Conservation (phyloP, 169 alveolate species). For the Plasmodium gallinaceum region DNA sequence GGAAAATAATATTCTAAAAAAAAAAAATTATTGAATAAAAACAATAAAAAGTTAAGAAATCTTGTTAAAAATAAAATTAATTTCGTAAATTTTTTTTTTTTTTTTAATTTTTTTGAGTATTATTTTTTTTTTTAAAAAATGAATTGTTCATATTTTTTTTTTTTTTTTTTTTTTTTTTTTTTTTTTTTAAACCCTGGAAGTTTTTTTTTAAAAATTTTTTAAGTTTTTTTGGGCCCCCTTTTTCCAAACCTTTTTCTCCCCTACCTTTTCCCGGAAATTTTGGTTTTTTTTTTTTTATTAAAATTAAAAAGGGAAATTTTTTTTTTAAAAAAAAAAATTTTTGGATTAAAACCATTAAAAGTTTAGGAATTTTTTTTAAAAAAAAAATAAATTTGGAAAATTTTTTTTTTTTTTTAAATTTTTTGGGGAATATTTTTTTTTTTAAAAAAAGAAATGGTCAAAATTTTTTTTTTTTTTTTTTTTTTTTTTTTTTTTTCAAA, state of each 20-base stretch:
- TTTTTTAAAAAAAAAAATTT: slow-evolving; percentile 15
- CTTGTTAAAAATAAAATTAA: background rate
- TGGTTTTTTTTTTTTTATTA: slow-evolving; percentile 45
- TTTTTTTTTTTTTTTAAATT: slow-evolving; percentile 22
- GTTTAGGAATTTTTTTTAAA: slow-evolving; percentile 1
- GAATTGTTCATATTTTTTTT: slow-evolving; percentile 34
- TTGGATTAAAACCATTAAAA: background rate
- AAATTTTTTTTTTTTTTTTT: slow-evolving; percentile 17
- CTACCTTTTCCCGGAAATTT: slow-evolving; percentile 97
- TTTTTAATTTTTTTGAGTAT: slow-evolving; percentile 27
- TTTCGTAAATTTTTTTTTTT: slow-evolving; percentile 12
- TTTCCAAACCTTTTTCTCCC: slow-evolving; percentile 99
- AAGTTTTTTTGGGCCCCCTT: slow-evolving; percentile 98
- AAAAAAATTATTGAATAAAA: slow-evolving; percentile 13
- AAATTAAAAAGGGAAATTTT: slow-evolving; percentile 29
- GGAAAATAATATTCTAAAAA: slow-evolving; percentile 30
- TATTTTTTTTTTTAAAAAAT: slow-evolving; percentile 18
- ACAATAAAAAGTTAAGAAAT: slow-evolving; percentile 7
- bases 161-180: slow-evolving; percentile 30
- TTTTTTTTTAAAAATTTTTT: slow-evolving; percentile 97
- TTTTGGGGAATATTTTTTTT: slow-evolving; percentile 19
- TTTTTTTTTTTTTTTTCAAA: slow-evolving; percentile 28
- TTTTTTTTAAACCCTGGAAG: slow-evolving; percentile 94
- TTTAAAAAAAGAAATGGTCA: slow-evolving; percentile 23
- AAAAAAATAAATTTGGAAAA: background rate